These are phyloP conservation scores for Hyphopichia khmerensis DNA, from an alignment of 1,139 yeast genomes.

Conservation along the genomic window DNA sequence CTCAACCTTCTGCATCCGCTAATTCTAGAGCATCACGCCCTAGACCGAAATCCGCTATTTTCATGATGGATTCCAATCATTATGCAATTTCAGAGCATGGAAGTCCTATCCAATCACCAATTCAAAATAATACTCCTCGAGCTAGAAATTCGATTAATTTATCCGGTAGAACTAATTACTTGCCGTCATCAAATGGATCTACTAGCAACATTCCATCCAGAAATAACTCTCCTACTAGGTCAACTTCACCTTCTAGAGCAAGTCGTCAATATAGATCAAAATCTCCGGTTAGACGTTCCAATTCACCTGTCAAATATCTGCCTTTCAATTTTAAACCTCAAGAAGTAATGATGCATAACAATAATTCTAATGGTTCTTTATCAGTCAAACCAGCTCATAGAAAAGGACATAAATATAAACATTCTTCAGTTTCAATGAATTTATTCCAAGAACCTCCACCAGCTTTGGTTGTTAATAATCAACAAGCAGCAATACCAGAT, in stretches of 20 bases:
- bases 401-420: slow-evolving; percentile 93
- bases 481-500: slow-evolving; percentile 71
- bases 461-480: slow-evolving; percentile 31
- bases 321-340: slow-evolving; percentile 50
- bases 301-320: slow-evolving; percentile 33
- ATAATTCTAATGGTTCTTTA: slow-evolving; percentile 27
- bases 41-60: slow-evolving; percentile 40
- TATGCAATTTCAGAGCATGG: slow-evolving; percentile 33
- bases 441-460: slow-evolving; percentile 90
- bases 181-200: slow-evolving; percentile 5
- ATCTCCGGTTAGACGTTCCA: slow-evolving; percentile 28
- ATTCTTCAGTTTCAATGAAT: slow-evolving; percentile 96
- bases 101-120: slow-evolving; percentile 17
- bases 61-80: slow-evolving; percentile 26
- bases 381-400: slow-evolving; percentile 66
- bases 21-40: slow-evolving; percentile 21
- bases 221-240: slow-evolving; percentile 29
- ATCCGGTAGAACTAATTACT: slow-evolving; percentile 6
- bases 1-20: slow-evolving; percentile 16
- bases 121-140: slow-evolving; percentile 19
- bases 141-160: slow-evolving; percentile 20
- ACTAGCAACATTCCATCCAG: slow-evolving; percentile 10
- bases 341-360: slow-evolving; percentile 30
- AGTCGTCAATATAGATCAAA: slow-evolving; percentile 28
- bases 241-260: slow-evolving; percentile 32